Evolutionary conservation across 805 yeast species (phyloP).

Genomic region (Tetrapisispora nanseiensis): DNA sequence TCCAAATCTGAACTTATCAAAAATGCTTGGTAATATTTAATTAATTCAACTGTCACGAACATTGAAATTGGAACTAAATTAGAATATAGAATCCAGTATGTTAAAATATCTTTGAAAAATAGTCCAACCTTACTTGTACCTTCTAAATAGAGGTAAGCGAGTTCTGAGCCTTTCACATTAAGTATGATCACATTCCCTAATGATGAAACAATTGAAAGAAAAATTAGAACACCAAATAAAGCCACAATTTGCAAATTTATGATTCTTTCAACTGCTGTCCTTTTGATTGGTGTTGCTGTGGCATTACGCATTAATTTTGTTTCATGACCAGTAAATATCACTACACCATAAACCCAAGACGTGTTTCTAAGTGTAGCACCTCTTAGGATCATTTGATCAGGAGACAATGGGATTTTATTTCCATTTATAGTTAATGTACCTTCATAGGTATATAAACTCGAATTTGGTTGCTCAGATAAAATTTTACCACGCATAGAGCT

Average conservation of each 20-base stretch:
- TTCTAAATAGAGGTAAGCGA: constrained; percentile 58
- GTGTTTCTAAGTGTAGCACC: constrained; percentile 96
- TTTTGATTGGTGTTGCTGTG: constrained; percentile 94
- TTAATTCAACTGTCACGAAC: constrained; percentile 91
- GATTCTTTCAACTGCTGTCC: constrained; percentile 93
- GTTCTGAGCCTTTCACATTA: constrained; percentile 37
- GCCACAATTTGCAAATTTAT: constrained; percentile 89
- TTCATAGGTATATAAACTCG: constrained; percentile 88
- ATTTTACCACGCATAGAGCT: constrained; percentile 48
- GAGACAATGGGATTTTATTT: constrained; percentile 59
- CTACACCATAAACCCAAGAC: constrained; percentile 89
- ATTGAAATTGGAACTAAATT: constrained; percentile 95
- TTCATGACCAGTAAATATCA: constrained; percentile 95
- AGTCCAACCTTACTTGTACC: constrained; percentile 58
- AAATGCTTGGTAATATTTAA: constrained; percentile 90
- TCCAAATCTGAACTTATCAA: constrained; percentile 92
- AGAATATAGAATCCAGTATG: constrained; percentile 93
- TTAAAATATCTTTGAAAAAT: constrained; percentile 79
- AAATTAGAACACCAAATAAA: constrained; percentile 68
- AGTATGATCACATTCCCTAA: constrained; percentile 77
- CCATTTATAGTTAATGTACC: constrained; percentile 61
- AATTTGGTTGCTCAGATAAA: constrained; percentile 85
- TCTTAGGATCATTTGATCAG: constrained; percentile 84
- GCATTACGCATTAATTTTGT: constrained; percentile 98
- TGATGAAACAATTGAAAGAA: constrained; percentile 70